A percentile compares a stretch with the other conserved stretches of the same genome.
These are phyloP conservation scores for Aspergillus bombycis DNA, from an alignment of 2,329 filamentous ascomycete genomes.

Conservation along the genomic window DNA sequence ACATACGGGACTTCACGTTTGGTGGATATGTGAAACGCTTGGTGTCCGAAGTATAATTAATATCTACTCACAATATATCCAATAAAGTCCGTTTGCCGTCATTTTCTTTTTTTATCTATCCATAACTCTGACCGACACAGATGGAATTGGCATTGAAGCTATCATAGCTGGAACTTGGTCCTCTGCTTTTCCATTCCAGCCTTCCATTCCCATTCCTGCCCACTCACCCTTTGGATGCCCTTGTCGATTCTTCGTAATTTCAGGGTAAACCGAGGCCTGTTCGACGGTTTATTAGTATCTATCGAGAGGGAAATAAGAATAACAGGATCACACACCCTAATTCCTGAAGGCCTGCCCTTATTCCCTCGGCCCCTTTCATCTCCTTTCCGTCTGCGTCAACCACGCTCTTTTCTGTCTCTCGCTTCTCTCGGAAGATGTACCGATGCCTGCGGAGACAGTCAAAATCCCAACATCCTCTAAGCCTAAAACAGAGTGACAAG, in stretches of 20 bases:
- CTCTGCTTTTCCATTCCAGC: conserved; percentile 90
- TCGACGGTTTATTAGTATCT: background rate
- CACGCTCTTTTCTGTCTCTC: conserved; percentile 82
- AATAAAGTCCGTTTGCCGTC: background rate
- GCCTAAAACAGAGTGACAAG: background rate
- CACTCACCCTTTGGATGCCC: conserved; percentile 75
- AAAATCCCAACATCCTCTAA: background rate
- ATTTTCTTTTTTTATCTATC: background rate
- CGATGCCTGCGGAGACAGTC: conserved; percentile 63
- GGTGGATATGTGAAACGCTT: background rate
- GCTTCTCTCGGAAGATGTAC: conserved; percentile 91
- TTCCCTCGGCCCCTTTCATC: conserved; percentile 80
- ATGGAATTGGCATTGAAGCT: background rate
- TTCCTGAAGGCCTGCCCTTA: conserved; percentile 87
- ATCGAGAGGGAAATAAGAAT: background rate
- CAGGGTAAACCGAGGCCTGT: conserved; percentile 71
- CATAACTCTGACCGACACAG: background rate
- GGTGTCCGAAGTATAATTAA: background rate
- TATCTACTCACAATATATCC: background rate
- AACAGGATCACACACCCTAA: conserved; percentile 56
- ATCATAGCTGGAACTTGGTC: conserved; percentile 86
- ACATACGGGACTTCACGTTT: background rate
- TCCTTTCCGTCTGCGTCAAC: conserved; percentile 79
- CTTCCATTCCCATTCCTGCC: conserved; percentile 96
- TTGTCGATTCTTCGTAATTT: conserved; percentile 91